Base-by-base conservation (phyloP, 768 basidiomycete species). In the Rhizopogon roseolus region DNA sequence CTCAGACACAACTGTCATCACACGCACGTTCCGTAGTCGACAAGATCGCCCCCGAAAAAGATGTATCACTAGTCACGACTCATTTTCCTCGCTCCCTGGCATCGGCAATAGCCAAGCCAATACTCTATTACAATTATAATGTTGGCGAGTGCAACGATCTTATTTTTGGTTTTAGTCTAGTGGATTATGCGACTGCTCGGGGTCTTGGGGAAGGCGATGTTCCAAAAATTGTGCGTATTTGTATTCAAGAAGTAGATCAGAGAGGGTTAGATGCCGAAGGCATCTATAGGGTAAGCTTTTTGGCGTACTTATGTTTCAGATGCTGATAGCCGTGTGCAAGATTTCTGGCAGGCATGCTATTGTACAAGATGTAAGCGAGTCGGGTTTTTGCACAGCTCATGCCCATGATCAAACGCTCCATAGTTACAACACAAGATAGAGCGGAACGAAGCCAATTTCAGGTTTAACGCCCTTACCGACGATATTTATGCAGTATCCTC, bases 381-480 rank as follows among this genome's bases (percentile, higher is more conserved):
- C 27, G 28, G 17, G 38, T 27, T 43, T 44, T 27, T 45, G 49
- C 41, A 39, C 6, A 28, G 16, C 4, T 36, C 7, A 50, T 41
- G 27, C 41, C 14, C 19, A 46, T 62, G 6, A 59, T 57, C 37
- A 42, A 41, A 48, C 19, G 4, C 34, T 38, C 51, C 17, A 17
- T 60, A 94, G 91, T 70, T 95, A 54, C 86, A 90, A 66, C 90
- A 90, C 60, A 89, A 88, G 61, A 84, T 95, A 52, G 93, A 97
- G 67, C 81, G 84, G 58, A 86, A 94, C 61, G 93, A 96, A 68
- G 68, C 71, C 27, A 73, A 73, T 11, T 96, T 94, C 66, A 72
- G 77, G 49, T 93, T 97, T 68, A 81, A 83, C 49, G 74, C 80
- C 8, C 78, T 77, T 45, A 73, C 71, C 6, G 91, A 94, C 57